These are phyloP conservation scores for Ajuga chamaepitys DNA, from an alignment of 257 asterid species.

Conservation along the genomic window DNA sequence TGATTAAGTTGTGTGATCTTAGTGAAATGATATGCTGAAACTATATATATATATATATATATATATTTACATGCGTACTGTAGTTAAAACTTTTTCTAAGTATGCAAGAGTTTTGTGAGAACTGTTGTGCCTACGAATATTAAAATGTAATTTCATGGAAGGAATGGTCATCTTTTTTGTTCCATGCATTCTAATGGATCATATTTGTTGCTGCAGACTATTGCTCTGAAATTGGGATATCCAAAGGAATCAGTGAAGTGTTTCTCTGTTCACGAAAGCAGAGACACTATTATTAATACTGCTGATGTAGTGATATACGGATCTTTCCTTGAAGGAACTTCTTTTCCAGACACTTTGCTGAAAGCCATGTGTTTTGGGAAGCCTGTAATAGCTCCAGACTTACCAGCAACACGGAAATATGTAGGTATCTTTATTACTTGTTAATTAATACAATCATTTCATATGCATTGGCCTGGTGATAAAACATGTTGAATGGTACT, in stretches of 20 bases:
- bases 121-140: not conserved
- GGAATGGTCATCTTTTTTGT: not conserved
- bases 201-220: slow-evolving; percentile 39
- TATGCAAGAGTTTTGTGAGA: not conserved
- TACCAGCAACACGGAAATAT: slow-evolving; percentile 57
- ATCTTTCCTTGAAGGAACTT: slow-evolving; percentile 67
- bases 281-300: slow-evolving; percentile 33
- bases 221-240: slow-evolving; percentile 60
- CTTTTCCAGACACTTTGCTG: slow-evolving; percentile 69
- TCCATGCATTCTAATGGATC: slow-evolving; percentile 12
- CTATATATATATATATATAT: too few relatives aligned
- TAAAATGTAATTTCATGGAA: not conserved
- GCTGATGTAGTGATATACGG: slow-evolving; percentile 83
- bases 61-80: not conserved
- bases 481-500: not conserved
- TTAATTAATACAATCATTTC: not conserved
- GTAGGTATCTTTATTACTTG: slow-evolving; percentile 39
- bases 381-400: slow-evolving; percentile 79
- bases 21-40: too few relatives aligned
- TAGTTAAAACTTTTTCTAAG: not conserved
- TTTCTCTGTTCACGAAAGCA: slow-evolving; percentile 34
- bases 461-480: not conserved
- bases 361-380: slow-evolving; percentile 85
- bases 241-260: slow-evolving; percentile 66
- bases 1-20: not conserved